phyloP scores from a whole-genome alignment of 345 rosid species.

The Trapa incisa region DNA sequence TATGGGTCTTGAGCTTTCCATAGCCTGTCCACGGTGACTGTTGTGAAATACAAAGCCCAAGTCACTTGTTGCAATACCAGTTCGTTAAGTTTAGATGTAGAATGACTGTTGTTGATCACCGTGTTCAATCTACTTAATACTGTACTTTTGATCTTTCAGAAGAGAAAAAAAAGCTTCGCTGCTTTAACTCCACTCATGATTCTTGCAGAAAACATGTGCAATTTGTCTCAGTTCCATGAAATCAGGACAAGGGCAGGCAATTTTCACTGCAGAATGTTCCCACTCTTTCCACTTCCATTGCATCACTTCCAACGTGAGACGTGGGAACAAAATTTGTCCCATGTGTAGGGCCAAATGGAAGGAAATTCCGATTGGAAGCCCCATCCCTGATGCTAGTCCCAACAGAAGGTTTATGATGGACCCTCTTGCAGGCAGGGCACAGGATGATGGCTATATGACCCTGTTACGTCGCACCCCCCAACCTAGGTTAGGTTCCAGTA shows the following conservation, averaged over 20 bases:
- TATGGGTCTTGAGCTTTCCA: too few relatives aligned
- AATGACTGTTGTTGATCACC: neutral
- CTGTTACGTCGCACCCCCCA: conserved; percentile 37
- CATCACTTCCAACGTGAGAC: conserved; percentile 81
- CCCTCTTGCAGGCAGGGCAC: conserved; percentile 33
- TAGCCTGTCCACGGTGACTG: too few relatives aligned
- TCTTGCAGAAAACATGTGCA: conserved; percentile 71
- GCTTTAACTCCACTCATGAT: conserved; percentile 10
- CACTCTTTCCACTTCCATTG: conserved; percentile 96
- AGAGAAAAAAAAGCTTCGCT: neutral
- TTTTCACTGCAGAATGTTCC: conserved; percentile 93
- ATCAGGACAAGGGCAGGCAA: conserved; percentile 79
- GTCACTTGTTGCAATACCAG: too few relatives aligned
- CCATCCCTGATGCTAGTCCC: conserved; percentile 25
- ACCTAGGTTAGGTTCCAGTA: conserved; percentile 29
- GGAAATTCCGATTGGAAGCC: conserved; percentile 64
- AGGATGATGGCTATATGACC: conserved; percentile 52
- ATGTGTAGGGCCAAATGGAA: conserved; percentile 92
- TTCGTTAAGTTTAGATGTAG: neutral
- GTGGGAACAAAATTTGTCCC: conserved; percentile 90
- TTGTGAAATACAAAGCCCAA: too few relatives aligned
- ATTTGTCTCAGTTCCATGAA: conserved; percentile 75
- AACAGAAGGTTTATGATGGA: conserved; percentile 31
- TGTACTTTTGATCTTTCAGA: too few relatives aligned
- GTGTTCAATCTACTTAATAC: neutral